Evolutionary conservation across 2,329 filamentous ascomycete genomes (phyloP).

Genomic region (Ceratocystis cubensis): DNA sequence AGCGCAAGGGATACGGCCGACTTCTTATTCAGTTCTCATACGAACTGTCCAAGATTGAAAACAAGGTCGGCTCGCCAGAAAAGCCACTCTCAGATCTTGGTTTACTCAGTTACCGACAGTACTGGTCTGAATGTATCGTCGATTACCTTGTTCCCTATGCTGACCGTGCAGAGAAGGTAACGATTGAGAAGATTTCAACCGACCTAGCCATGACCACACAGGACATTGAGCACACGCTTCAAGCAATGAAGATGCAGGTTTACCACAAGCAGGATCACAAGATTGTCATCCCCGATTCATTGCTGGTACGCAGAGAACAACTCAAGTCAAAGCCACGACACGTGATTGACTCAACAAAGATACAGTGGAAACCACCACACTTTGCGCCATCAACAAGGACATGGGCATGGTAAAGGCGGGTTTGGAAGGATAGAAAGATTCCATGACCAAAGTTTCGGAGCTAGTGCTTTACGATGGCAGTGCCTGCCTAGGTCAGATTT

Average conservation of each 20-base stretch:
- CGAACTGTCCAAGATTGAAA: slow-evolving; percentile 88
- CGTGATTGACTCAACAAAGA: slow-evolving; percentile 60
- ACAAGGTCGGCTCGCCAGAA: slow-evolving; percentile 88
- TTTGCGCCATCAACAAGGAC: slow-evolving; percentile 82
- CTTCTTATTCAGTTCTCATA: slow-evolving; percentile 96
- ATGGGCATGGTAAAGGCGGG: slow-evolving; percentile 74
- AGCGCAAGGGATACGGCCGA: slow-evolving; percentile 85
- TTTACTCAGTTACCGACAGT: slow-evolving; percentile 85
- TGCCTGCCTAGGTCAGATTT: too few relatives aligned
- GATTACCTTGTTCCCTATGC: slow-evolving; percentile 68
- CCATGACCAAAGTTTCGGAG: too few relatives aligned
- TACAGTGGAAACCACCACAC: slow-evolving; percentile 93
- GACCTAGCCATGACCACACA: slow-evolving; percentile 89
- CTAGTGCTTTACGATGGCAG: too few relatives aligned
- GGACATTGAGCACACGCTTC: slow-evolving; percentile 88
- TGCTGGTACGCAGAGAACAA: slow-evolving; percentile 68
- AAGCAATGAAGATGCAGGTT: slow-evolving; percentile 86
- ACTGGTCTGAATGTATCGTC: slow-evolving; percentile 92
- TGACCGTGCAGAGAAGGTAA: slow-evolving; percentile 57
- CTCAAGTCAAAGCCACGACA: slow-evolving; percentile 66
- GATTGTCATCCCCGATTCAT: slow-evolving; percentile 76
- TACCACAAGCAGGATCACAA: slow-evolving; percentile 97
- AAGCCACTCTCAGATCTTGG: slow-evolving; percentile 93
- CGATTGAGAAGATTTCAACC: slow-evolving; percentile 71
- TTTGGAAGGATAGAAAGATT: neutral